Evolutionary conservation across 495 filamentous ascomycete species (phyloP), one percentile per base, ranked within the genome.

Genomic region (Trichoderma asperelloides): DNA sequence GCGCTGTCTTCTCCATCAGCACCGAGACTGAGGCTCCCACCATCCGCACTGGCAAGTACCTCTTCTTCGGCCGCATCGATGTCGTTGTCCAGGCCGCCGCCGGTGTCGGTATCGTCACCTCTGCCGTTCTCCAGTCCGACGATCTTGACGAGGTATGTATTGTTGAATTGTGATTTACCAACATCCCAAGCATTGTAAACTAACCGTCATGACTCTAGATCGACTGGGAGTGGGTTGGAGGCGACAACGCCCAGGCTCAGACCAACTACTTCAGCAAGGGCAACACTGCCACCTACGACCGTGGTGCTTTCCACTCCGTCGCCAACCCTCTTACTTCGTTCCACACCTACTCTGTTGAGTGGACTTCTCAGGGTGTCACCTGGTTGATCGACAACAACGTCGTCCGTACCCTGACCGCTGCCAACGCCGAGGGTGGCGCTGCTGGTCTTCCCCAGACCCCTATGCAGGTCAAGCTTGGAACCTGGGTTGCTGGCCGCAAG

Each of bases 181-280:
- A 45, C 4, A n/a, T 51, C n/a, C 0, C 18, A 30, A 12, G n/a
- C 23, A n/a, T n/a, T n/a, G 6, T 28, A 15, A 25, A 60, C 55
- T 60, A 60, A 60, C 55, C 13, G 23, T 11, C 4, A 23, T 13
- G 27, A 60, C 9, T 25, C 13, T 25, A 60, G 78, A 90, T 97
- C 69, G 93, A 97, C 76, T 95, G 91, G 88, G 89, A 91, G 72
- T 90, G 86, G 86, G 74, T 90, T 41, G 88, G 88, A 40, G 80
- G 84, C 49, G 81, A 86, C 69, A 81, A 80, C 65, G 79, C 76
- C n/a, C 74, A 86, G 65, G 91, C 91, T 7, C 90, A 96, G 78
- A 88, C 85, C 77, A 96, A 97, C 81, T 97, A 92, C 81, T 97
- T 92, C 76, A 91, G 93, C 73, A 96, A 96, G 81, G 93, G 93